These are phyloP conservation scores for Closterium sp. DNA, from an alignment of 139 green algal species.

Conservation along the genomic window DNA sequence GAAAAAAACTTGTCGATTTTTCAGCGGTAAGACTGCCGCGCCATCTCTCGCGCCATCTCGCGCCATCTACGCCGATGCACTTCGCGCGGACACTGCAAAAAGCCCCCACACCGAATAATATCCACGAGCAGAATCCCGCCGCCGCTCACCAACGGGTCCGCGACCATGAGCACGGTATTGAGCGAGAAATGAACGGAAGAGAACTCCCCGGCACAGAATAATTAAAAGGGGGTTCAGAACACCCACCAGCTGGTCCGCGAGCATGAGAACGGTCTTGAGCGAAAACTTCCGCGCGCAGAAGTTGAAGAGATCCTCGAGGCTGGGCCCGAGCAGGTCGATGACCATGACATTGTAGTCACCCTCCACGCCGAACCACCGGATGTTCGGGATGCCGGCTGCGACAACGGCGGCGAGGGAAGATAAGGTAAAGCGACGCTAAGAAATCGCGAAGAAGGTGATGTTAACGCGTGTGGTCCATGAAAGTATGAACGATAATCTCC, in stretches of 20 bases:
- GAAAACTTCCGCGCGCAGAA: conserved; percentile 98
- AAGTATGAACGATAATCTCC: not conserved
- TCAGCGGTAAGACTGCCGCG: too few species aligned
- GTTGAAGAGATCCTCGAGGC: conserved; percentile 98
- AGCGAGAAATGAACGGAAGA: conserved; percentile 95
- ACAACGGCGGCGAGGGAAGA: not conserved
- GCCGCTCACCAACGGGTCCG: too few species aligned
- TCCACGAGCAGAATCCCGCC: too few species aligned
- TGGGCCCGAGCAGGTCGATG: conserved; percentile 95
- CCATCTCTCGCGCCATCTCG: too few species aligned
- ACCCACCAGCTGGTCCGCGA: conserved; percentile 95
- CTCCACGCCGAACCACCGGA: conserved; percentile 98
- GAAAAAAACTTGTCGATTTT: too few species aligned
- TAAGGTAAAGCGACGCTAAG: not conserved
- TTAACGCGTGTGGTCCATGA: not conserved
- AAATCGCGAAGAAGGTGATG: not conserved
- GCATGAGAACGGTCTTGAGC: conserved; percentile 98
- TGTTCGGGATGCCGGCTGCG: conserved; percentile 95
- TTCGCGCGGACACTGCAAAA: too few species aligned
- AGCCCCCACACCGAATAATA: too few species aligned
- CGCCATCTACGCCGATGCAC: too few species aligned
- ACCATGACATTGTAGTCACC: conserved; percentile 99
- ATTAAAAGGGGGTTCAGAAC: not conserved
- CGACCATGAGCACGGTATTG: conserved; percentile 98
- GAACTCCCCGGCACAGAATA: too few species aligned